Evolutionary conservation across 2,329 filamentous ascomycete genomes (phyloP), one percentile per base, ranked within the genome.

Genomic region (Nemania diffusa): DNA sequence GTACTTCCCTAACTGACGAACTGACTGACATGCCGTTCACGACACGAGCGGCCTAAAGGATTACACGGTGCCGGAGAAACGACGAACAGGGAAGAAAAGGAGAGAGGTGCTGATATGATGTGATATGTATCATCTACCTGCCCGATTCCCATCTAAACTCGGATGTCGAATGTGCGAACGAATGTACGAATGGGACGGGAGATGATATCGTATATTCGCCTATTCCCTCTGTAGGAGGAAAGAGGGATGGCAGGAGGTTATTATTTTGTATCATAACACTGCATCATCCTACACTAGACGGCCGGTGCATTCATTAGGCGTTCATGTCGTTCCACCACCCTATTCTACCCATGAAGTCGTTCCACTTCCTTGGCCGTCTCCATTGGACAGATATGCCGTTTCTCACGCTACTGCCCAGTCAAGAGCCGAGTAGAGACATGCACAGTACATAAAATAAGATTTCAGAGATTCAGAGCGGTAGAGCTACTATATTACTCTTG

Each of bases 221-320:
- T 22, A 26, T 5, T 9, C 29, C 48, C 15, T 17, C 20, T 48
- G 6, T 48, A 26, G 8, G 20, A 17, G 24, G 15, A 37, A 2
- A 24, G 27, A 22, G 32, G 5, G 22, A n/a, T n/a, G n/a, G n/a
- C n/a, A n/a, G 20, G 5, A 20, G 5, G 15, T 48, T 15, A 20
- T 48, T 27, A 27, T 51, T n/a, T 55, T 64, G 64, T 65, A 65
- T 62, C 51, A 62, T 62, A 65, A 57, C 27, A 29, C 26, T 22
- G 52, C 37, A 65, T 65, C 57, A 57, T 62, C 51, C 15, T 53
- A 62, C 58, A 57, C 57, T 57, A 52, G 52, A 62, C 44, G 46
- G 57, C 32, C 57, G 46, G 58, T 57, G 52, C 64, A 65, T 65
- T 62, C 58, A 46, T 57, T 34, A 65, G 64, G 64, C 46, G 58